These are phyloP conservation scores for Alternaria postmessia DNA, from an alignment of 2,329 filamentous ascomycete genomes.

Conservation along the genomic window DNA sequence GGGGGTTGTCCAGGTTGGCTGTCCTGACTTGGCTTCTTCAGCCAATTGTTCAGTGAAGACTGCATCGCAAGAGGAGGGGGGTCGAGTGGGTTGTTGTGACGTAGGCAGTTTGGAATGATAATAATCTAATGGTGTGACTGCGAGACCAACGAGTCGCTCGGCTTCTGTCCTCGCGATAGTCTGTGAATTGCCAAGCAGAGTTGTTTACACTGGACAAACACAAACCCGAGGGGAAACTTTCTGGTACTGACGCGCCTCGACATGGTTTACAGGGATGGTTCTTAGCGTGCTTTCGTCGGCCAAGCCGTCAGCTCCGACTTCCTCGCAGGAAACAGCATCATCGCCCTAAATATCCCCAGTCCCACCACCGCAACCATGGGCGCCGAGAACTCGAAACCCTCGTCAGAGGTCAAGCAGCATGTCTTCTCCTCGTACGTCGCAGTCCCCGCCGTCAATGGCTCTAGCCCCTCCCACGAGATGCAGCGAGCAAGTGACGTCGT, in stretches of 20 bases:
- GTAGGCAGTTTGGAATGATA: background rate
- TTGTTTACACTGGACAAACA: background rate
- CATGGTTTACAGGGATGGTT: slow-evolving; percentile 23
- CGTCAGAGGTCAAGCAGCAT: slow-evolving; percentile 63
- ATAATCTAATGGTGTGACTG: background rate
- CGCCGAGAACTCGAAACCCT: slow-evolving; percentile 68
- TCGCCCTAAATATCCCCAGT: slow-evolving; percentile 31
- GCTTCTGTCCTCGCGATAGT: background rate
- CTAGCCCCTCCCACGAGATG: background rate
- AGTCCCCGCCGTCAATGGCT: slow-evolving; percentile 32
- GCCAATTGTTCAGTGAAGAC: slow-evolving; percentile 57
- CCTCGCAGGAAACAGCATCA: slow-evolving; percentile 41
- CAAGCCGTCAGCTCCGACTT: slow-evolving; percentile 43
- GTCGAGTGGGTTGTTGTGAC: background rate
- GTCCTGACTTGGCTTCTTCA: slow-evolving; percentile 54
- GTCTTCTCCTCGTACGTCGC: slow-evolving; percentile 67
- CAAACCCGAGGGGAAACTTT: slow-evolving; percentile 14
- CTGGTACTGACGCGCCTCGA: slow-evolving; percentile 25
- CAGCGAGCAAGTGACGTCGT: slow-evolving; percentile 10
- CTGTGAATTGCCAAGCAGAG: background rate
- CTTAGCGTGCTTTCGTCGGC: slow-evolving; percentile 36
- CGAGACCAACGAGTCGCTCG: background rate
- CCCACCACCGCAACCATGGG: slow-evolving; percentile 60
- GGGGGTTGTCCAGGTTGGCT: slow-evolving; percentile 28
- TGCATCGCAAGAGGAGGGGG: slow-evolving; percentile 44